Percentiles rank a stretch among this genome's conserved stretches.
These are phyloP conservation scores for Xylariaceae sp. DNA, from an alignment of 2,329 filamentous ascomycete species.

Conservation along the genomic window DNA sequence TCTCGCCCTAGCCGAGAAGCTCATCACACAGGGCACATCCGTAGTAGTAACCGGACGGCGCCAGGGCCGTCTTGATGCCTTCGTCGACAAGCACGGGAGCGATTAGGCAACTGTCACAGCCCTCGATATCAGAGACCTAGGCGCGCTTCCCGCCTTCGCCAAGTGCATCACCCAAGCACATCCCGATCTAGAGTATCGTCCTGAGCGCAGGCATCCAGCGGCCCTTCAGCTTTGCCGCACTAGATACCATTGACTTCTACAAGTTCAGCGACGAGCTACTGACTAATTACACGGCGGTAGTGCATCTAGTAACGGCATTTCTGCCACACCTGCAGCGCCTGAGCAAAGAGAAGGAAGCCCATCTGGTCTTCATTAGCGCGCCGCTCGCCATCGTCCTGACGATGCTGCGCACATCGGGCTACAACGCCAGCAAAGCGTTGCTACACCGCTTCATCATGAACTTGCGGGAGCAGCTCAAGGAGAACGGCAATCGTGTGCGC, in stretches of 20 bases:
- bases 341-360: constrained; percentile 8
- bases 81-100: constrained; percentile 48
- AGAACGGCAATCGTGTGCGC: constrained; percentile 35
- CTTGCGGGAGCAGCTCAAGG: constrained; percentile 51
- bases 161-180: constrained; percentile 42
- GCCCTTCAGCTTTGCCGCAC: constrained; percentile 49
- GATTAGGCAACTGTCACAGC: neutral
- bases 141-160: constrained; percentile 43
- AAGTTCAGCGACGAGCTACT: constrained; percentile 48
- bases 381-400: constrained; percentile 48
- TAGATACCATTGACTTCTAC: constrained; percentile 47
- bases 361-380: constrained; percentile 39
- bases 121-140: constrained; percentile 51
- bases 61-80: constrained; percentile 52
- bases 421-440: constrained; percentile 57
- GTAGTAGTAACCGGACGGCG: constrained; percentile 56
- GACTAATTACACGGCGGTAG: constrained; percentile 52
- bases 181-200: constrained; percentile 56
- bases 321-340: constrained; percentile 48
- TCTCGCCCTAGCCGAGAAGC: constrained; percentile 46
- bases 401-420: constrained; percentile 49
- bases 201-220: constrained; percentile 57
- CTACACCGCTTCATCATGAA: constrained; percentile 51
- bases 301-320: constrained; percentile 51
- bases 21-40: constrained; percentile 46